Percentiles rank a stretch among this genome's conserved stretches.
These are phyloP conservation scores for Linnemannia schmuckeri DNA, from an alignment of 192 early-diverging fungal genomes.

Conservation along the genomic window DNA sequence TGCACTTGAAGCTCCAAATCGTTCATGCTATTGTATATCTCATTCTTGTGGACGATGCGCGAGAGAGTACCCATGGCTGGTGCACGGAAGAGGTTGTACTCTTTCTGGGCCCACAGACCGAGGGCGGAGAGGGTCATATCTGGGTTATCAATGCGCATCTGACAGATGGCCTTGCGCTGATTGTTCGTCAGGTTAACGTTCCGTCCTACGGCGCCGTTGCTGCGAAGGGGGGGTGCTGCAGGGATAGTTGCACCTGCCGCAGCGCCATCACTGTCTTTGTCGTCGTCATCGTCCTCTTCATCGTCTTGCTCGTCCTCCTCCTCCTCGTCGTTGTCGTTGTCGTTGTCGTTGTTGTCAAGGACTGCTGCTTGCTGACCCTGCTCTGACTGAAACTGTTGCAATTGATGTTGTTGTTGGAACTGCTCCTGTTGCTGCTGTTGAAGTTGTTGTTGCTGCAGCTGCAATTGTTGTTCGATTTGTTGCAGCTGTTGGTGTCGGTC, in stretches of 20 bases:
- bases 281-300: not conserved
- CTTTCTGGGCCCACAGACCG: conserved; percentile 28
- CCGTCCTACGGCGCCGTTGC: conserved; percentile 3
- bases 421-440: conserved; percentile 21
- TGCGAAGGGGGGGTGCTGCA: not conserved
- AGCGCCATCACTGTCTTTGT: not conserved
- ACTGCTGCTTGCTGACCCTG: not conserved
- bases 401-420: conserved; percentile 18
- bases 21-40: conserved; percentile 28
- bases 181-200: conserved; percentile 49
- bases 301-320: not conserved
- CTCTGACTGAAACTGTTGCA: conserved; percentile 13
- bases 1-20: conserved; percentile 27
- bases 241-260: not conserved
- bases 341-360: conserved; percentile 9
- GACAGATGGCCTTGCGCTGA: conserved; percentile 41
- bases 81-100: conserved; percentile 17
- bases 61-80: conserved; percentile 53
- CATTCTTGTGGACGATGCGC: conserved; percentile 29
- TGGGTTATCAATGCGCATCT: conserved; percentile 24
- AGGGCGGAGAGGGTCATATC: conserved; percentile 39
- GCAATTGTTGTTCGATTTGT: conserved; percentile 13
- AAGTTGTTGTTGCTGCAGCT: conserved; percentile 19
- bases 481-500: conserved; percentile 7
- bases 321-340: not conserved